phyloP scores from a whole-genome alignment of 2,329 filamentous ascomycete genomes.

The Trichoderma oligosporum region DNA sequence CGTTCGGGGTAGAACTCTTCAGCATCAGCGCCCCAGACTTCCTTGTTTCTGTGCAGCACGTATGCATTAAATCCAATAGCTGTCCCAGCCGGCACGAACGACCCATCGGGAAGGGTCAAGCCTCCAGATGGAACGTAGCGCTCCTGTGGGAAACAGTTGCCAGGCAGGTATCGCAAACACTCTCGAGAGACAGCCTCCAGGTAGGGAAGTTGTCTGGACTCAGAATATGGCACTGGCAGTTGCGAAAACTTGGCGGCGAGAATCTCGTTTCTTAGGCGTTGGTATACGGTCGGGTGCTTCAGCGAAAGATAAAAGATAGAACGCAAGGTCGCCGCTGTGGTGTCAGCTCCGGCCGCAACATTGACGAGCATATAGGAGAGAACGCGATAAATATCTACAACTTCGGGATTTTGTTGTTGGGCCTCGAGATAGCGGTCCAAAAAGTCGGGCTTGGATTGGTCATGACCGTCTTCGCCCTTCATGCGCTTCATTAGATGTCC shows the following conservation, averaged over 20 bases:
- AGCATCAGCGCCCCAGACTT: constrained; percentile 41
- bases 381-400: constrained; percentile 31
- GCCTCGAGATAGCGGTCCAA: constrained; percentile 41
- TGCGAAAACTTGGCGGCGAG: constrained; percentile 11
- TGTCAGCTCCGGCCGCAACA: constrained; percentile 28
- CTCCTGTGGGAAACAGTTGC: constrained; percentile 42
- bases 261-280: constrained; percentile 22
- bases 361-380: constrained; percentile 36
- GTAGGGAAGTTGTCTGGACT: constrained; percentile 20
- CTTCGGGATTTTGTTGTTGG: constrained; percentile 32
- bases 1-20: constrained; percentile 43
- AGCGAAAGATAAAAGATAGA: constrained; percentile 26
- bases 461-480: constrained; percentile 29
- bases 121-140: constrained; percentile 42
- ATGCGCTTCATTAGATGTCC: constrained; percentile 30
- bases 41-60: constrained; percentile 35
- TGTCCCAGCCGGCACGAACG: constrained; percentile 31
- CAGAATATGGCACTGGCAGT: not conserved
- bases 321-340: constrained; percentile 26
- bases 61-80: constrained; percentile 37
- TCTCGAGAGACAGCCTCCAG: constrained; percentile 44
- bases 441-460: constrained; percentile 33
- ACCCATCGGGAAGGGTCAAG: constrained; percentile 31
- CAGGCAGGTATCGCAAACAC: constrained; percentile 43
- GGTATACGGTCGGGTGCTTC: constrained; percentile 23